Conservation (phyloP, 805 yeast species). For the Candida silvatica region DNA sequence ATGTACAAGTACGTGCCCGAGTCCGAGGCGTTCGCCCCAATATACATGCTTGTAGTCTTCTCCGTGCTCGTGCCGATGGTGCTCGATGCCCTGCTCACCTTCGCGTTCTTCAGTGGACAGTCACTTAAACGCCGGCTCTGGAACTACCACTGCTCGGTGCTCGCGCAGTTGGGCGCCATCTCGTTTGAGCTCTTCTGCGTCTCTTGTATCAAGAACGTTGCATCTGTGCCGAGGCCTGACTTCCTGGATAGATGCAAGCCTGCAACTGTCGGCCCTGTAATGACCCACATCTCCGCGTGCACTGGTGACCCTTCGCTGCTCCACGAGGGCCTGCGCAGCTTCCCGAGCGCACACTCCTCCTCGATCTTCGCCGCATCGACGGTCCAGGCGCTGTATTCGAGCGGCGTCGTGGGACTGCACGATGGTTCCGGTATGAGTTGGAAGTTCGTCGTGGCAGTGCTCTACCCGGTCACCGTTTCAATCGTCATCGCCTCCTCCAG, state of each 20-base stretch:
- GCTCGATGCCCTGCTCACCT: conserved; percentile 16
- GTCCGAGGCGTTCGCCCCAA: conserved; percentile 23
- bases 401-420: conserved; percentile 27
- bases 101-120: neutral
- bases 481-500: conserved; percentile 30
- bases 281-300: conserved; percentile 40
- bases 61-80: conserved; percentile 26
- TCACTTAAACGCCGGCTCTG: conserved; percentile 22
- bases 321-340: conserved; percentile 46
- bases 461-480: conserved; percentile 28
- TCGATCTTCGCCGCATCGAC: conserved; percentile 40
- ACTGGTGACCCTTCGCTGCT: conserved; percentile 27
- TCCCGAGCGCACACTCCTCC: conserved; percentile 52
- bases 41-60: conserved; percentile 23
- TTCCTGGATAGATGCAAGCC: conserved; percentile 43
- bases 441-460: conserved; percentile 24
- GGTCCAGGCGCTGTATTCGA: conserved; percentile 25
- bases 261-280: conserved; percentile 15
- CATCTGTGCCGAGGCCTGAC: conserved; percentile 48
- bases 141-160: conserved; percentile 31
- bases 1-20: conserved; percentile 30
- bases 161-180: conserved; percentile 29
- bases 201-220: conserved; percentile 35
- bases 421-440: conserved; percentile 28
- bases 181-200: conserved; percentile 31